Base-by-base conservation (phyloP, 148 eudicot genomes). In the Euryodendron excelsum region DNA sequence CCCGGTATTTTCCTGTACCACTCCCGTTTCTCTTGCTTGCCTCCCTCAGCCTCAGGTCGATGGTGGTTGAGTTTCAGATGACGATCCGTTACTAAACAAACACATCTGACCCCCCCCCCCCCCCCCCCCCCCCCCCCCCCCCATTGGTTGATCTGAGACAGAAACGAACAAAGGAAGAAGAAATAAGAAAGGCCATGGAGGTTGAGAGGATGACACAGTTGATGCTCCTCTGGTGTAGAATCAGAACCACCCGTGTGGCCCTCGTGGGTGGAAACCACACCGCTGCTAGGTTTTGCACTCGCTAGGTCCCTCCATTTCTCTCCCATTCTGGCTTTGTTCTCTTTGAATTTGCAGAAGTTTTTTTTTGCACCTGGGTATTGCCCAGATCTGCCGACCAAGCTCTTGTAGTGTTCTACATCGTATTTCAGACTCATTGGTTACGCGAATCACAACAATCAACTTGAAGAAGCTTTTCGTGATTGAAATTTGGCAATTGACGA, bases 261-360 rank as follows among this genome's bases (percentile, higher is more conserved):
- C 87, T 89, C 23, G 88, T 87, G 80, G 92, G 92, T 83, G 92
- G 92, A 72, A 89, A 89, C 78, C 92, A 89, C 75, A 89, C 90
- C 15, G 90, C 88, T 31, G 72, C 92, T 69, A 83, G 92, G 82
- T 89, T 89, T 76, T 87, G 92, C 80, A 81, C 88, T 71, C 92
- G 92, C 83, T 89, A 87, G n/a, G 69, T 59, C 27, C n/a, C 75
- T 76, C 58, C 79, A 79, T 58, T 74, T 59, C 33, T 47, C 37
- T 12, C n/a, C 27, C 44, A n/a, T 39, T 10, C 33, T 34, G 53
- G 23, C 59, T n/a, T 69, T 60, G 41, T 79, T 65, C 21, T 50
- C 20, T 33, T 44, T 13, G 33, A 17, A 28, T 41, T 44, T 44
- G 13, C 5, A 7, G n/a, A 65, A 34, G 5, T 13, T 37, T 62